phyloP scores from a whole-genome alignment of 345 rosid genomes.

The Nasturtium officinale region DNA sequence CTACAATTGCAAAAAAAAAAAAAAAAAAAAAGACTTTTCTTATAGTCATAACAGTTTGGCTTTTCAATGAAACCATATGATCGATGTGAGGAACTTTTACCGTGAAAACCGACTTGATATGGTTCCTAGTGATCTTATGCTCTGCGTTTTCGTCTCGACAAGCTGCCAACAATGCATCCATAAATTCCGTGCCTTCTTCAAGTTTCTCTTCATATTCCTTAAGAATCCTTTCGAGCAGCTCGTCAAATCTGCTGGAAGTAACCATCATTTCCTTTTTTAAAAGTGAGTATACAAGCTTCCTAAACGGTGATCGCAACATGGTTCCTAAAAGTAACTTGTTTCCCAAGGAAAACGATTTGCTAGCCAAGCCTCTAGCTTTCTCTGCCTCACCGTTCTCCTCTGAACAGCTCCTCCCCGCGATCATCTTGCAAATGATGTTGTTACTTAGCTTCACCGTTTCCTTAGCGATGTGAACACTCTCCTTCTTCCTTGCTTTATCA shows the following conservation, averaged over 20 bases:
- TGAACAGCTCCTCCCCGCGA: constrained; percentile 40
- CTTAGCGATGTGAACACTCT: constrained; percentile 25
- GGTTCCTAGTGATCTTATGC: background rate
- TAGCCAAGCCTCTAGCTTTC: constrained; percentile 1
- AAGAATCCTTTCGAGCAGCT: constrained; percentile 60
- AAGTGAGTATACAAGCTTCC: constrained; percentile 43
- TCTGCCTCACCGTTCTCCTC: constrained; percentile 24
- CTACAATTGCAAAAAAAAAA: background rate
- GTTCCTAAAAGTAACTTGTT: constrained; percentile 9
- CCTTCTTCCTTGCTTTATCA: constrained; percentile 21
- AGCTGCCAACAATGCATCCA: background rate
- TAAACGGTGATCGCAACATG: constrained; percentile 8
- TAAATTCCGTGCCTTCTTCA: background rate
- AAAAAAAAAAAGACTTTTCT: too few species aligned
- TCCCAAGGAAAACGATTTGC: background rate
- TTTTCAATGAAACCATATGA: too few species aligned
- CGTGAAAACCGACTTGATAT: constrained; percentile 1
- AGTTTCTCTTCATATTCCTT: background rate
- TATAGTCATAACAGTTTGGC: too few species aligned
- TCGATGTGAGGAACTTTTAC: too few species aligned
- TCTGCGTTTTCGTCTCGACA: background rate
- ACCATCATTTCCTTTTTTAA: constrained; percentile 51
- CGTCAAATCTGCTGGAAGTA: constrained; percentile 48
- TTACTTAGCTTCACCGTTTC: constrained; percentile 33
- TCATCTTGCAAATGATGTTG: constrained; percentile 46